Conservation (phyloP, 768 basidiomycete genomes). For the Naematelia encephala region DNA sequence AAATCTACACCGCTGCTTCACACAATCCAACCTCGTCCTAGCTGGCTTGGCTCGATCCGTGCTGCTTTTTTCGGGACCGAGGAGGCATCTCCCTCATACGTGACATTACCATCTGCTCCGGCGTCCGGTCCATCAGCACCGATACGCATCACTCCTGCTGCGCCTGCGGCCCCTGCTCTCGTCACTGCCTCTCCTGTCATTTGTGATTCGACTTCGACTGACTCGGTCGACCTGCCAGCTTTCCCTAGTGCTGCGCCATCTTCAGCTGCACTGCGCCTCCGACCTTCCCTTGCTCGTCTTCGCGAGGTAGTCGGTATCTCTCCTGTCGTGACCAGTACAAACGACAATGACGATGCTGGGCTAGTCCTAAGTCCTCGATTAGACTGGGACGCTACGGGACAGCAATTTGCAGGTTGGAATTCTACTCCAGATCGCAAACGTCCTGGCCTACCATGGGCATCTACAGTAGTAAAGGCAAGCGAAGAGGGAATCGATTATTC, state of each 20-base stretch:
- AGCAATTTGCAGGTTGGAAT: conserved; percentile 37
- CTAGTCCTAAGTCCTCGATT: conserved; percentile 26
- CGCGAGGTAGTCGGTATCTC: conserved; percentile 15
- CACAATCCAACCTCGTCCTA: not conserved
- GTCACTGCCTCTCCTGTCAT: conserved; percentile 37
- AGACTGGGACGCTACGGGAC: conserved; percentile 29
- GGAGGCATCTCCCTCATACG: not conserved
- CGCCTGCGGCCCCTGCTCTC: conserved; percentile 20
- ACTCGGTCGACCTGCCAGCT: conserved; percentile 46
- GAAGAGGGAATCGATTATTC: conserved; percentile 37
- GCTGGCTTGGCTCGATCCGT: conserved; percentile 4
- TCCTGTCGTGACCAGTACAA: not conserved
- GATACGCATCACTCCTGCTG: not conserved
- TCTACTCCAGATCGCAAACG: not conserved
- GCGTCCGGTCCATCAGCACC: not conserved
- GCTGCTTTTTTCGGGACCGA: not conserved
- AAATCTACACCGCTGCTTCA: not conserved
- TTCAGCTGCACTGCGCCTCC: conserved; percentile 19
- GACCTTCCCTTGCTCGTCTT: conserved; percentile 29
- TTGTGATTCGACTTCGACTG: conserved; percentile 41
- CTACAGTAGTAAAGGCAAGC: conserved; percentile 2
- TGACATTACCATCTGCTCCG: conserved; percentile 3
- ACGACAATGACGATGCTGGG: conserved; percentile 4
- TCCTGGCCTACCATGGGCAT: not conserved
- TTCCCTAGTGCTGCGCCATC: conserved; percentile 13